Percentiles rank a stretch among this genome's conserved stretches.
Conservation (phyloP, 192 early-diverging fungal genomes). For the Coemansia sp. region DNA sequence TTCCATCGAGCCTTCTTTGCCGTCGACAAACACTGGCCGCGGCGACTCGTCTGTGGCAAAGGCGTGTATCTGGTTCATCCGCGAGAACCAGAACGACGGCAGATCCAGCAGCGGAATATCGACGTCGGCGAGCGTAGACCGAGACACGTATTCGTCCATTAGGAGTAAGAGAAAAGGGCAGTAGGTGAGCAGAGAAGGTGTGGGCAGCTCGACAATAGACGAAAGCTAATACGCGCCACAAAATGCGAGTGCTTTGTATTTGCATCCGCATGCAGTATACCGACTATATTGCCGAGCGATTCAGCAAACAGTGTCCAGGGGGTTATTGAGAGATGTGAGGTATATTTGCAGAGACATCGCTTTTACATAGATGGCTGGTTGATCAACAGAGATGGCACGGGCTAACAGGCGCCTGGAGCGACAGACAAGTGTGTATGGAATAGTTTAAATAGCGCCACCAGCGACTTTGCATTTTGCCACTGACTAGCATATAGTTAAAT, state of each 20-base stretch:
- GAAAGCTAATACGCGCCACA: conserved; percentile 23
- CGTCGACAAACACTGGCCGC: conserved; percentile 20
- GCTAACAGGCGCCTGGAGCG: too few relatives aligned
- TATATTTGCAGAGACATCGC: too few relatives aligned
- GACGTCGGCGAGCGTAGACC: conserved; percentile 23
- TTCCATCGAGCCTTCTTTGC: not conserved
- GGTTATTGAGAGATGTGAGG: too few relatives aligned
- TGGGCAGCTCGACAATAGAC: conserved; percentile 43
- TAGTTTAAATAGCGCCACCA: not conserved
- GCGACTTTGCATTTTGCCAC: too few relatives aligned
- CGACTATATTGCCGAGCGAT: too few relatives aligned
- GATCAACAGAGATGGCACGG: too few relatives aligned
- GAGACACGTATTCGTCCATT: conserved; percentile 14
- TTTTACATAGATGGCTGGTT: too few relatives aligned
- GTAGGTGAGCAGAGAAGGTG: conserved; percentile 1
- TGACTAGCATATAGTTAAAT: too few relatives aligned
- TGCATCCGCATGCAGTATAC: not conserved
- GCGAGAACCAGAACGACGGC: conserved; percentile 36
- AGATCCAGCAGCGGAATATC: conserved; percentile 39
- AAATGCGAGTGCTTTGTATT: not conserved
- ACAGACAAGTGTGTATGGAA: not conserved
- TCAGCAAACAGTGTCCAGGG: too few relatives aligned
- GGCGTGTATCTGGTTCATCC: conserved; percentile 9
- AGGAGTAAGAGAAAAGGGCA: not conserved
- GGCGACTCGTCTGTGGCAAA: conserved; percentile 27